phyloP scores from a whole-genome alignment of 257 asterid species.

The Coffea canephora region DNA sequence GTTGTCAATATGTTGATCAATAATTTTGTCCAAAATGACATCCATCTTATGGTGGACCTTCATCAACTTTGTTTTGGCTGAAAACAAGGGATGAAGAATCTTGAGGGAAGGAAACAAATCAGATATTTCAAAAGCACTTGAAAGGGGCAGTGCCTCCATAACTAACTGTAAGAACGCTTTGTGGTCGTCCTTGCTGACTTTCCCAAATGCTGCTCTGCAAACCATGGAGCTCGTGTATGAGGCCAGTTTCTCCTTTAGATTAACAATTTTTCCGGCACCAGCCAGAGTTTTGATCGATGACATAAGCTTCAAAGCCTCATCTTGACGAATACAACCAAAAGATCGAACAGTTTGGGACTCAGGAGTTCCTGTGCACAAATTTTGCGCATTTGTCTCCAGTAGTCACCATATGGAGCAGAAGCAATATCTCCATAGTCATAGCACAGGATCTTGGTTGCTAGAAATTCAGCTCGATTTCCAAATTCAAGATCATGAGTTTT shows the following conservation, averaged over 20 bases:
- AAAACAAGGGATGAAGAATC: conserved; percentile 16
- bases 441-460: background rate
- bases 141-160: background rate
- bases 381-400: conserved; percentile 25
- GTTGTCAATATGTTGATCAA: background rate
- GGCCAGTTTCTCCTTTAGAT: background rate
- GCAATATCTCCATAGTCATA: conserved; percentile 16
- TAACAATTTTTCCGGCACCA: background rate
- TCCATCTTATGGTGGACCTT: background rate
- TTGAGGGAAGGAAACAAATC: conserved; percentile 8
- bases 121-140: background rate
- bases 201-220: background rate
- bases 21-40: background rate
- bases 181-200: background rate
- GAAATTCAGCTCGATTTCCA: too few species aligned
- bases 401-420: conserved; percentile 16
- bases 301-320: background rate
- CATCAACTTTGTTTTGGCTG: background rate
- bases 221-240: background rate
- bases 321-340: conserved; percentile 6
- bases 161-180: background rate
- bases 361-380: conserved; percentile 21
- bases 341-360: conserved; percentile 2
- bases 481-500: too few species aligned
- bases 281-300: background rate